Evolutionary conservation across 371 early-diverging fungal species (phyloP), one percentile per base, ranked within the genome.

Genomic region (Enterocytospora artemiae): DNA sequence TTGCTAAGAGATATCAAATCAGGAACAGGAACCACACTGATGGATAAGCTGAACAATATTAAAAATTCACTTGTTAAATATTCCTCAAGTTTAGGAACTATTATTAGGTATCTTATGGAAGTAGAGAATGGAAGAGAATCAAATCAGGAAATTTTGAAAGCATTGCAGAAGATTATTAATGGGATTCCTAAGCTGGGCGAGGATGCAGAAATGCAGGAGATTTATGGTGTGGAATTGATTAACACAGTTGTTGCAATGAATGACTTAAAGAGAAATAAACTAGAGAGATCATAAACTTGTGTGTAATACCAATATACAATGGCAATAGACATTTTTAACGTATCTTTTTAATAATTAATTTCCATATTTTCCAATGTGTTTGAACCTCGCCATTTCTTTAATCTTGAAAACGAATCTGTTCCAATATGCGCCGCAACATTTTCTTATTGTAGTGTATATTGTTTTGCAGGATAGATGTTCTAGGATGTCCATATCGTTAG

Each of bases 1-100:
- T 82, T 98, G 67, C 81, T 98, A 58, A 85, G 95, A 62, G 96
- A 95, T 74, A 89, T 96, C 70, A 68, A 70, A 43, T 66, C 68
- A 34, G 66, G 52, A 56, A 70, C 62, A 45, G 56, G 59, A 59
- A 66, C 46, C 45, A 69, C 54, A 18, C 34, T 70, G 30, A 68
- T 49, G 33, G 68, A 74, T 18, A 67, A 69, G 28, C 54, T 74
- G 18, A 51, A 50, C 2, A 59, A 37, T 0, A 70, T 74, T 32
- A 67, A 56, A 39, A 56, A 66, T 18, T 72, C 76, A 7, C 54
- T 78, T 1, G 7, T 34, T 9, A 54, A 63, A 31, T 72, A 72
- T 24, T 24, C 43, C 9, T 55, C 59, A 18, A 48, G 61, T 50
- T 58, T 78, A 0, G 37, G 0, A 5, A 37, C 32, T 4, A 74